Evolutionary conservation across 768 basidiomycete species (phyloP).

Genomic region (Neoboletus subvelutipes): DNA sequence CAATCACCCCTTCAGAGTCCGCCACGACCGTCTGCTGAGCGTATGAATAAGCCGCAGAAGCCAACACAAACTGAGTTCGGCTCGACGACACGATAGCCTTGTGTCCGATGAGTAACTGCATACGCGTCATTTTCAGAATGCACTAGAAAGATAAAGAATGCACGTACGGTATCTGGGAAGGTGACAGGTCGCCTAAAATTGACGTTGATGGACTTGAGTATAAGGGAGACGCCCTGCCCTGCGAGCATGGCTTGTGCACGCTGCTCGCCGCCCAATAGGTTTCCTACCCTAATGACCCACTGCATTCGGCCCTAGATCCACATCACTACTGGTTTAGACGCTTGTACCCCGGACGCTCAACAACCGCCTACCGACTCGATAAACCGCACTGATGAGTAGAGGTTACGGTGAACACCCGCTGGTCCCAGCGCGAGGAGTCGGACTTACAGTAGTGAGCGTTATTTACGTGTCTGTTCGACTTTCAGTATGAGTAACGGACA

Average conservation of each 20-base stretch:
- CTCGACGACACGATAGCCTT: conserved; percentile 42
- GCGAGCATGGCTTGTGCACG: conserved; percentile 57
- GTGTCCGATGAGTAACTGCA: conserved; percentile 65
- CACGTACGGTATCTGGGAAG: conserved; percentile 70
- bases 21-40: conserved; percentile 62
- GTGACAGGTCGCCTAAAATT: conserved; percentile 70
- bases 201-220: conserved; percentile 68
- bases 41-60: conserved; percentile 62
- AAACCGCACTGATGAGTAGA: conserved; percentile 51
- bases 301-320: conserved; percentile 57
- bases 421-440: not conserved
- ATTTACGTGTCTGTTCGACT: conserved; percentile 62
- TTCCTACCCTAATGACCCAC: conserved; percentile 60
- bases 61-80: conserved; percentile 48
- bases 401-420: not conserved
- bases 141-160: not conserved
- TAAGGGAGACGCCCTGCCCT: conserved; percentile 67
- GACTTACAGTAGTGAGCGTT: conserved; percentile 67
- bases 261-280: conserved; percentile 56
- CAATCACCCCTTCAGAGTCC: conserved; percentile 59
- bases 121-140: not conserved
- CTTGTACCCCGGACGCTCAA: not conserved
- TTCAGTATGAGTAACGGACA: not conserved
- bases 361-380: conserved; percentile 58
- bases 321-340: not conserved